Evolutionary conservation across 1,284 basidiomycete genomes (phyloP), one percentile per base, ranked within the genome.

Genomic region (Rhizoctonia solani): DNA sequence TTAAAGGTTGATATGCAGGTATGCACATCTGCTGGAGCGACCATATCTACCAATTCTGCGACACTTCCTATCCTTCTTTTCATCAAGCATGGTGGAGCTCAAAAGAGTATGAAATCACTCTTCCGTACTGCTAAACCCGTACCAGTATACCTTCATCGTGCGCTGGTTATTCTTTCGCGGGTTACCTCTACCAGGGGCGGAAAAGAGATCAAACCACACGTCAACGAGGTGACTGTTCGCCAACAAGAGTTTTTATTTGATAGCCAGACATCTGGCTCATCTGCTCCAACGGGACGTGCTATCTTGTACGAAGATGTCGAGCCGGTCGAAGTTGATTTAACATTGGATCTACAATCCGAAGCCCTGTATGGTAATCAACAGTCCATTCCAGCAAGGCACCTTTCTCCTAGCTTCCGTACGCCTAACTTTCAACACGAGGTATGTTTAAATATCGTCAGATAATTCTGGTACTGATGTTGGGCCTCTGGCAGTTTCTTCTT

Each of bases 401-500:
- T 52, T 19, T 25, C 21, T n/a, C 59, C 59, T n/a, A 63, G 59
- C 44, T 63, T 63, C 25, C 59, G 59, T 16, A 63, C 59, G 37
- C 59, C 59, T 9, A 63, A 63, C 49, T 27, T 63, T 4, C 59
- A 63, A 42, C 37, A 53, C 49, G 59, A 63, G 59, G 59, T 63
- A 42, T n/a, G 47, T 29, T 19, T 11, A 30, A n/a, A 1, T 42
- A 5, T 14, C 6, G 13, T 19, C 21, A 14, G 44, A 8, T 6
- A 46, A 6, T 14, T 9, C 11, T 19, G n/a, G 11, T 11, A 19
- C n/a, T 9, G 13, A 11, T 46, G 21, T 16, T 8, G 8, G 37
- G 8, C 13, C 21, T 46, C 6, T 6, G 11, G 23, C 29, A 53
- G 50, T 53, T 32, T 21, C 50, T 53, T 29, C 25, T 53, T n/a